phyloP scores from a whole-genome alignment of 805 yeast species.

The Teunomyces tritomae region DNA sequence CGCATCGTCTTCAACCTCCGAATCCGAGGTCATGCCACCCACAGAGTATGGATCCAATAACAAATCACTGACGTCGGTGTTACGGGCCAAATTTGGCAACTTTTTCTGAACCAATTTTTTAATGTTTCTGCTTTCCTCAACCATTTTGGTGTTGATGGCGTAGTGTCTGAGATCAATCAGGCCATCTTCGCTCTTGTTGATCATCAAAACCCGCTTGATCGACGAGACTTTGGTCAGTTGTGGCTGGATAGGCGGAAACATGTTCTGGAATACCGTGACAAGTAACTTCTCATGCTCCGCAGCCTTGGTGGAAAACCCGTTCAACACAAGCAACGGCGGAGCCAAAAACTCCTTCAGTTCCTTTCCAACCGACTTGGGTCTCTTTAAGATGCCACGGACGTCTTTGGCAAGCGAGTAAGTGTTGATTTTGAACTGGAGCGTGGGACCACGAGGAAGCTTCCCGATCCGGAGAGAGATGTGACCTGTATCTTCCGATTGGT shows the following conservation, averaged over 20 bases:
- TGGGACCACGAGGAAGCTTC: constrained; percentile 92
- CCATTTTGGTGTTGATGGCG: constrained; percentile 80
- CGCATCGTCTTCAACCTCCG: constrained; percentile 91
- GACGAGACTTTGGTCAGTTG: constrained; percentile 68
- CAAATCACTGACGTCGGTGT: constrained; percentile 77
- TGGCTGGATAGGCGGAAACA: constrained; percentile 94
- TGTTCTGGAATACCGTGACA: constrained; percentile 88
- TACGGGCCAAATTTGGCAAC: constrained; percentile 67
- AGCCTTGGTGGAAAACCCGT: constrained; percentile 77
- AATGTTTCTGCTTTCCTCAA: constrained; percentile 71
- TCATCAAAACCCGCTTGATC: constrained; percentile 81
- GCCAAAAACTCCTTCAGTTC: constrained; percentile 60
- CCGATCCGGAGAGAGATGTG: constrained; percentile 80
- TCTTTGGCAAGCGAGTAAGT: constrained; percentile 82
- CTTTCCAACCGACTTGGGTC: constrained; percentile 74
- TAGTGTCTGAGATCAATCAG: constrained; percentile 85
- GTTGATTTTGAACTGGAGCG: constrained; percentile 74
- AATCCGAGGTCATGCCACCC: constrained; percentile 81
- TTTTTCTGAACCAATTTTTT: constrained; percentile 67
- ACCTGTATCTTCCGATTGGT: constrained; percentile 75
- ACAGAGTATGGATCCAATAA: constrained; percentile 80
- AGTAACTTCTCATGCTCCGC: constrained; percentile 74
- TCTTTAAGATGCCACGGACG: constrained; percentile 62
- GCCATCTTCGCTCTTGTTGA: constrained; percentile 73
- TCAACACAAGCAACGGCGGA: constrained; percentile 91